Base-by-base conservation (phyloP, 2,329 filamentous ascomycete genomes). In the Claviceps sp. region DNA sequence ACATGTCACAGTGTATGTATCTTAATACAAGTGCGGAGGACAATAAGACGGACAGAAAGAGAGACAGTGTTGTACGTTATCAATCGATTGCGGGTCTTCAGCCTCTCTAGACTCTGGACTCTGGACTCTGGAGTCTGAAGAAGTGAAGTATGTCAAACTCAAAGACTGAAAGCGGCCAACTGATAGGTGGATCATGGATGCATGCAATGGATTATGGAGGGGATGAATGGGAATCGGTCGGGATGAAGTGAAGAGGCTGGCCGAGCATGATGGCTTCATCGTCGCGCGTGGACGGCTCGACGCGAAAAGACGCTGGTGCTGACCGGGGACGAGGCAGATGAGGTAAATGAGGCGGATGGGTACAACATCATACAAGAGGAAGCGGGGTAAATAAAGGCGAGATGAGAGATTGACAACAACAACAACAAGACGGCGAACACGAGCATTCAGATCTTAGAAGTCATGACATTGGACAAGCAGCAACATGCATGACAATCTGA, bases 241-340 rank as follows among this genome's bases (percentile, higher is more conserved):
- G 37, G 17, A 30, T 40, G 47, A 37, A 39, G 51, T 40, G 47
- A 37, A 39, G 51, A 14, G 26, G 26, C n/a, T 24, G 14, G 34
- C 19, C 46, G 49, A 46, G 43, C 50, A 47, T 47, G 48, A 54
- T 44, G 41, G 50, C 44, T 50, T 56, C 54, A 43, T 46, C 30
- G 14, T 30, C 34, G 38, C 16, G 10, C 37, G 19, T 24, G 16
- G 30, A 22, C 13, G 40, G 11, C 22, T 38, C 11, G 17, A 39
- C 45, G 52, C 54, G 54, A 54, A 56, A 54, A 56, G 52, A 47
- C n/a, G 50, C 22, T 16, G 26, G 26, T 40, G 10, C 11, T 17
- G 39, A 30, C 47, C 52, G n/a, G n/a, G 46, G 22, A 45, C 14
- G 34, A 30, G 4, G 16, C 14, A 5, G 14, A 47, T 14, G 13